A percentile compares a stretch with the other conserved stretches of the same genome.
Evolutionary conservation across 208 protist genomes (phyloP).

Genomic region (Trypanosomatidae sp.): DNA sequence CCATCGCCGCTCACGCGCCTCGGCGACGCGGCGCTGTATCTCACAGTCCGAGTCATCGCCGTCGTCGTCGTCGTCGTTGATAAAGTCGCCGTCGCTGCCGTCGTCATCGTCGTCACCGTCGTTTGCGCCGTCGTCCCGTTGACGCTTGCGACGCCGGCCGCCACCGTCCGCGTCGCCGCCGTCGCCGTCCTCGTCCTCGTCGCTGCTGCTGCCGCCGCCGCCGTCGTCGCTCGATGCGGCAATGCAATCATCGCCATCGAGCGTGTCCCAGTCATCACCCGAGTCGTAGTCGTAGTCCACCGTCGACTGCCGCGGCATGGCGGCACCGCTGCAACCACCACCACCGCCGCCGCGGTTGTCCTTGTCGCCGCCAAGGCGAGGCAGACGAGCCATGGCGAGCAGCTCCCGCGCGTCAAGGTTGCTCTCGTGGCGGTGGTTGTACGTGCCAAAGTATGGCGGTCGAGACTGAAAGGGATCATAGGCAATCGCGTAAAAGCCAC

Average conservation of each 20-base stretch:
- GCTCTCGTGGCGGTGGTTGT: conserved; percentile 48
- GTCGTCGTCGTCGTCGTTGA: conserved; percentile 44
- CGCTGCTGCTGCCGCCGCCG: conserved; percentile 10
- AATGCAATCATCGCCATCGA: conserved; percentile 56
- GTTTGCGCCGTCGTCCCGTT: conserved; percentile 10
- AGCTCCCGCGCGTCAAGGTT: conserved; percentile 38
- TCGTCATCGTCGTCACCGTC: conserved; percentile 14
- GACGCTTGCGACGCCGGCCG: too few relatives aligned
- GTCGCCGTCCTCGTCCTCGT: conserved; percentile 27
- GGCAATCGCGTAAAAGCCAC: conserved; percentile 64
- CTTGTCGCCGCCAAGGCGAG: not conserved
- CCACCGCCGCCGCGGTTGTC: too few relatives aligned
- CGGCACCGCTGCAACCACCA: conserved; percentile 1
- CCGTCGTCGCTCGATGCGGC: not conserved
- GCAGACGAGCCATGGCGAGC: conserved; percentile 17
- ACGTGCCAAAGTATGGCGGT: conserved; percentile 76
- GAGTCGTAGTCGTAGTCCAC: conserved; percentile 86
- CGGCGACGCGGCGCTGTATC: conserved; percentile 51
- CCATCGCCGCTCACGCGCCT: conserved; percentile 54
- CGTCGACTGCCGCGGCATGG: conserved; percentile 53
- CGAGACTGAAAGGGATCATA: conserved; percentile 79
- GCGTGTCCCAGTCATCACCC: conserved; percentile 77
- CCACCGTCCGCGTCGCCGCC: conserved; percentile 26
- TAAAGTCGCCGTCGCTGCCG: conserved; percentile 64
- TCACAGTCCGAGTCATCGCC: conserved; percentile 63